These are phyloP conservation scores for Panellus pusillus DNA, from an alignment of 768 basidiomycete species.

Conservation along the genomic window DNA sequence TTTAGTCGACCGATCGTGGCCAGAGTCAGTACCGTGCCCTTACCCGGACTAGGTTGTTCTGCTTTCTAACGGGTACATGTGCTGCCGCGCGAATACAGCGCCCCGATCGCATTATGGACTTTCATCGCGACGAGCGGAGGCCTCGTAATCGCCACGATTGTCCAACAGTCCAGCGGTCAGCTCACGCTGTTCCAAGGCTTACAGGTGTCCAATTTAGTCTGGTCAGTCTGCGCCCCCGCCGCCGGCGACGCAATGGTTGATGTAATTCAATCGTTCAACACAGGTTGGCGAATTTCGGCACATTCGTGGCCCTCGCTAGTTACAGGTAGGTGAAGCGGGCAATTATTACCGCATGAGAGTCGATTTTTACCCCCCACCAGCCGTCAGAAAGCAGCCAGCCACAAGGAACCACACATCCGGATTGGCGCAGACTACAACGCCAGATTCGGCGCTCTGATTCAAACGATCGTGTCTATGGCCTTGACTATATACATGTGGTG, in stretches of 20 bases:
- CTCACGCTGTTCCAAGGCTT: slow-evolving; percentile 41
- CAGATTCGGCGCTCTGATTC: slow-evolving; percentile 39
- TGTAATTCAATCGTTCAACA: background rate
- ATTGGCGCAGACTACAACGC: slow-evolving; percentile 32
- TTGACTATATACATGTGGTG: slow-evolving; percentile 41
- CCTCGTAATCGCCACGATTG: slow-evolving; percentile 38
- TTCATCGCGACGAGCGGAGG: slow-evolving; percentile 43
- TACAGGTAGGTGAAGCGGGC: slow-evolving; percentile 25
- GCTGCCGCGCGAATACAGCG: slow-evolving; percentile 18
- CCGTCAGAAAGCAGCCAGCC: slow-evolving; percentile 33
- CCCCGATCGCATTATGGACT: slow-evolving; percentile 43
- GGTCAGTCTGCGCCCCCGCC: slow-evolving; percentile 32
- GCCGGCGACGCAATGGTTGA: background rate
- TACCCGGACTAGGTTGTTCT: slow-evolving; percentile 1
- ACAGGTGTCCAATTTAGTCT: slow-evolving; percentile 42
- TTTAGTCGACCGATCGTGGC: slow-evolving; percentile 42
- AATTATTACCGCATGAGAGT: too few species aligned
- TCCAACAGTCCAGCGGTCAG: slow-evolving; percentile 26
- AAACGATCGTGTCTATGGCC: slow-evolving; percentile 39
- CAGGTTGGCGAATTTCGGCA: slow-evolving; percentile 45
- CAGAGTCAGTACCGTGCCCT: slow-evolving; percentile 20
- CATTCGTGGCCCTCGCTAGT: slow-evolving; percentile 40
- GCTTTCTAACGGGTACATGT: background rate
- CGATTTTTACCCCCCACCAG: slow-evolving; percentile 7
- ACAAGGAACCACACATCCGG: slow-evolving; percentile 6